Conservation (phyloP, 257 asterid species). For the Nicotiana knightiana region DNA sequence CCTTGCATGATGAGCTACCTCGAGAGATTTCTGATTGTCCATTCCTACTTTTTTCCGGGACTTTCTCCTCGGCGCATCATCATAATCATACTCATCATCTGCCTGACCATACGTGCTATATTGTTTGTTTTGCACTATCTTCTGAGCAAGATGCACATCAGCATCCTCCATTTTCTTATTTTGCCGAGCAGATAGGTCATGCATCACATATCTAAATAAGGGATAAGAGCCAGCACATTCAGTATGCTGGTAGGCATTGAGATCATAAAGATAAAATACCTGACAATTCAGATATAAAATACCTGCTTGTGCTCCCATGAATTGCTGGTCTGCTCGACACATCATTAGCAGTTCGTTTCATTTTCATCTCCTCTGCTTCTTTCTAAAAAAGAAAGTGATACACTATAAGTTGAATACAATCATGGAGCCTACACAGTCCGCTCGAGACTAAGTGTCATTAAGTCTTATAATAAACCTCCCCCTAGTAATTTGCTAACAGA, state of each 20-base stretch:
- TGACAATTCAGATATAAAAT: neutral
- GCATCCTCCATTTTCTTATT: constrained; percentile 78
- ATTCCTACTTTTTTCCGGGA: constrained; percentile 51
- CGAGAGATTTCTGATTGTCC: constrained; percentile 32
- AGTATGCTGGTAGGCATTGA: neutral
- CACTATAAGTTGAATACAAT: constrained; percentile 9
- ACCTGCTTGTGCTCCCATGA: constrained; percentile 88
- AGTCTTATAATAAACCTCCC: neutral
- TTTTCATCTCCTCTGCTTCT: constrained; percentile 56
- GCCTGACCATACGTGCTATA: constrained; percentile 58
- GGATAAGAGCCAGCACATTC: neutral
- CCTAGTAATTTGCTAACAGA: neutral
- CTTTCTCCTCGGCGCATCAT: constrained; percentile 69
- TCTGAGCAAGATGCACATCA: constrained; percentile 78
- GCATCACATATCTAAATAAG: constrained; percentile 49
- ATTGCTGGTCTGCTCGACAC: constrained; percentile 33
- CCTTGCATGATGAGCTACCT: constrained; percentile 45
- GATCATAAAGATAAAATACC: neutral
- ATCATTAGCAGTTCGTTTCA: constrained; percentile 28
- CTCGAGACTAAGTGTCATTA: neutral
- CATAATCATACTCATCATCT: constrained; percentile 94
- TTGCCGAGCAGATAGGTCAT: constrained; percentile 55
- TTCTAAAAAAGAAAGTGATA: constrained; percentile 33
- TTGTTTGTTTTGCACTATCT: constrained; percentile 53
- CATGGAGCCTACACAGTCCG: neutral